Base-by-base conservation (phyloP, 2,329 filamentous ascomycete genomes). In the Pyricularia pennisetigena region DNA sequence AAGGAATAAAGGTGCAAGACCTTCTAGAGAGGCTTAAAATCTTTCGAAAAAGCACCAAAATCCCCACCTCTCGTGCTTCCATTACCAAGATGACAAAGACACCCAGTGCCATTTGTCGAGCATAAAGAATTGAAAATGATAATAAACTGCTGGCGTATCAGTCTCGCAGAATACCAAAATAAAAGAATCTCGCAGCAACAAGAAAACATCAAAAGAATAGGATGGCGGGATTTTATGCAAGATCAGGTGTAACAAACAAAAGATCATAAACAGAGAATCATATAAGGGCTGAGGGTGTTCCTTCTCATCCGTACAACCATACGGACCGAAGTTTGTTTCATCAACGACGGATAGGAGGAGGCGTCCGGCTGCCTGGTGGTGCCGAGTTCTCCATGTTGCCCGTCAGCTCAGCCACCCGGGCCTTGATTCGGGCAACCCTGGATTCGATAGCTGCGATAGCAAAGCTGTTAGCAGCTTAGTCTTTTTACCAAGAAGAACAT, bases 371-470 rank as follows among this genome's bases (percentile, higher is more conserved):
- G 72, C 74, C 69, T 74, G 76, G 29, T 84, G 81, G 7, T 75
- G 77, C 59, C 74, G 75, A 41, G 78, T 78, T 82, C 74, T 94
- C 91, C 86, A 92, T 92, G 78, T 91, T 92, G 73, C 90, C 90
- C 1, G 95, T 99, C 73, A 99, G 81, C 78, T 97, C 93, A 67
- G 95, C 95, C 69, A 99, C 95, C 70, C 95, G 90, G 70, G 95
- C 95, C 81, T 97, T 98, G 85, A 99, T 99, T 71, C 95, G 91
- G 65, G 95, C 95, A 69, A 98, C 95, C 72, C 95, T 92, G 65
- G 93, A 94, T 79, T 99, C 95, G 74, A 98, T 98, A 49, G 94
- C 93, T 96, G 72, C n/a, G 41, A n/a, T 20, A 8, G 9, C 10
- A 49, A n/a, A n/a, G 10, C 68, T 64, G 32, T 65, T 30, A 23